Evolutionary conservation across 2,329 filamentous ascomycete genomes (phyloP), one percentile per base, ranked within the genome.

Genomic region (Clonostachys chloroleuca): DNA sequence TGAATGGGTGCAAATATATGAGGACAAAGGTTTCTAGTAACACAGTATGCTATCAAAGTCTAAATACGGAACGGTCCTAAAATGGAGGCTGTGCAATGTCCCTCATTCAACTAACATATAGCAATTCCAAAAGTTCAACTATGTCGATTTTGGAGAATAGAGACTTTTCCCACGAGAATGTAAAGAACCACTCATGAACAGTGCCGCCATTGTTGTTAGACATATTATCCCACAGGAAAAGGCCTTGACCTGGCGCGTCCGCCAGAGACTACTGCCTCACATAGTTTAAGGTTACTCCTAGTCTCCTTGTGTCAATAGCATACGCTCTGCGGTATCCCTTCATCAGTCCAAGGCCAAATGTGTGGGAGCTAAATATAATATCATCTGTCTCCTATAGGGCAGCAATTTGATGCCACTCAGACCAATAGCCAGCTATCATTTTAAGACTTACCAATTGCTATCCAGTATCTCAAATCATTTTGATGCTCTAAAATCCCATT

Each of bases 291-390:
- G 84, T 94, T 3, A 89, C 89, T 56, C 89, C 89, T 0, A 69
- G 91, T 44, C 64, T 92, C 14, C 76, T 76, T 48, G 78, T 86
- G 46, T 81, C 86, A 2, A 90, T 86, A 0, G 83, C 86, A 0
- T 95, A 95, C 59, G 78, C 81, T 43, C 75, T 95, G 1, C 76
- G 95, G 7, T 78, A 89, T 1, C 89, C 89, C 0, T 94, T 94
- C 67, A 92, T 95, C 14, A 14, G 6, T 17, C 10, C 12, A 14
- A 14, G 6, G 6, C 36, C 36, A 66, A 71, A 75, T 16, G 24
- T 6, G 0, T 65, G 73, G 33, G 59, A 57, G 40, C 49, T 44
- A 18, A 60, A 47, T 6, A 45, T 43, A 39, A 44, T 24, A 12
- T 70, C 66, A 5, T 69, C 75, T 6, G 75, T 50, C 2, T 87